Percentiles rank a stretch among this genome's conserved stretches.
phyloP scores from a whole-genome alignment of 306 rosid species.

The Cucurbita ficifolia region DNA sequence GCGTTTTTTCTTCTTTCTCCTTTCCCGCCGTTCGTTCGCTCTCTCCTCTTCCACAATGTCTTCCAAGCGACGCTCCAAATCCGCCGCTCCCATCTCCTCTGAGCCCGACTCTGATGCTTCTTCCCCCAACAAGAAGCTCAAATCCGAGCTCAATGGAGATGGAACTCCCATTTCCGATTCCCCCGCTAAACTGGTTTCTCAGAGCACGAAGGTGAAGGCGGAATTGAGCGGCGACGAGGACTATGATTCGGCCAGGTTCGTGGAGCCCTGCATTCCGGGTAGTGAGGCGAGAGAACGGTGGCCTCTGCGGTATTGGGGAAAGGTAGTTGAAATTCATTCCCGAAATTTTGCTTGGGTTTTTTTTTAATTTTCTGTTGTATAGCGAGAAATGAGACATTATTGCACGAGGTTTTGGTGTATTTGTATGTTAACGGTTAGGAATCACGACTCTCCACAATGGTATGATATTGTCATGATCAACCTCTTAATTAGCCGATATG shows the following conservation, averaged over 20 bases:
- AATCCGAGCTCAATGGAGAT: background rate
- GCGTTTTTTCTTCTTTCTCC: no score
- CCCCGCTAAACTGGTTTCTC: background rate
- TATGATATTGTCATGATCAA: no score
- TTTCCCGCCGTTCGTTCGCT: background rate
- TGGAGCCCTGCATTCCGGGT: constrained; percentile 18
- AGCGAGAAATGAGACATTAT: no score
- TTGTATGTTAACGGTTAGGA: background rate
- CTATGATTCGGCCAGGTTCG: constrained; percentile 3
- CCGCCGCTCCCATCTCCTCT: background rate
- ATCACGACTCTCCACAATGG: no score
- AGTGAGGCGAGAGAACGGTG: constrained; percentile 39
- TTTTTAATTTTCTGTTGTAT: no score
- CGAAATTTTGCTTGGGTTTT: background rate
- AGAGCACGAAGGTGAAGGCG: background rate
- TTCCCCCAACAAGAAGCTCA: constrained; percentile 11
- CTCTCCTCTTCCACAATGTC: background rate
- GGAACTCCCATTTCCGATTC: background rate
- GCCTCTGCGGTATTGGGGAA: constrained; percentile 36
- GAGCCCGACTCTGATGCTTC: background rate
- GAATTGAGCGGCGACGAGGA: background rate
- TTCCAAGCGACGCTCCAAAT: constrained; percentile 1
- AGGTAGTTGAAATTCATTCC: constrained; percentile 8
- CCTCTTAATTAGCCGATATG: no score
- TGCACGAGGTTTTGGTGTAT: background rate